A percentile compares a stretch with the other conserved stretches of the same genome.
Conservation (phyloP, 441 rosid genomes). For the Daphne laureola region DNA sequence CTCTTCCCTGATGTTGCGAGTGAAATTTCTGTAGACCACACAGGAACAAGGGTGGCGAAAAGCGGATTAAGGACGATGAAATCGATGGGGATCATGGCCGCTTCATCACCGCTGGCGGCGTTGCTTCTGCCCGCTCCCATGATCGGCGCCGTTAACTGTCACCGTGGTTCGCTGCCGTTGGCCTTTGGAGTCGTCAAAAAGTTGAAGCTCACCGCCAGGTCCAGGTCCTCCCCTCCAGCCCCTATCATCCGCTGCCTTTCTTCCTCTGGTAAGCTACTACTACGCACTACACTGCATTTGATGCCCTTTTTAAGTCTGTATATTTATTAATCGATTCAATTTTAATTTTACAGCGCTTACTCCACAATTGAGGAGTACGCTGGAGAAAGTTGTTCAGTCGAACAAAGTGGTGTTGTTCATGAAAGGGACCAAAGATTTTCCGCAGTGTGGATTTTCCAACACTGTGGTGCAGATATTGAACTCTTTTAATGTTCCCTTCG, state of each 20-base stretch:
- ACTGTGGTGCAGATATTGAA: conserved; percentile 84
- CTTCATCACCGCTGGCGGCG: no score
- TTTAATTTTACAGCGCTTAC: conserved; percentile 34
- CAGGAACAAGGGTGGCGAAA: no score
- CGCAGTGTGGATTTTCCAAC: conserved; percentile 90
- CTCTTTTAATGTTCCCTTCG: conserved; percentile 61
- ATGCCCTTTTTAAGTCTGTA: neutral
- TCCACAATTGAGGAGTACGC: conserved; percentile 58
- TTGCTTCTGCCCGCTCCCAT: no score
- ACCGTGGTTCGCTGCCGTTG: no score
- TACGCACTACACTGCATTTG: neutral
- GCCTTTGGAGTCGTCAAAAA: no score
- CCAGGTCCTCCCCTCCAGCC: neutral
- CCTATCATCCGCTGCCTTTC: conserved; percentile 13
- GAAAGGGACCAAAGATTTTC: conserved; percentile 88
- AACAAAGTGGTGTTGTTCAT: conserved; percentile 74
- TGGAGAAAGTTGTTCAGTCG: conserved; percentile 69
- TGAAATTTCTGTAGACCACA: no score
- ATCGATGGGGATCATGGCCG: no score
- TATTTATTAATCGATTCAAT: neutral
- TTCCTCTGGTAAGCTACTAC: conserved; percentile 4
- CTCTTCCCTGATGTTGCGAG: no score
- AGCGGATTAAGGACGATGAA: no score
- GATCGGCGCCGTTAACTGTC: no score
- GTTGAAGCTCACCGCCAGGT: neutral